A percentile compares a stretch with the other conserved stretches of the same genome.
These are phyloP conservation scores for Boletus eberwhitei DNA, from an alignment of 768 basidiomycete genomes.

Conservation along the genomic window DNA sequence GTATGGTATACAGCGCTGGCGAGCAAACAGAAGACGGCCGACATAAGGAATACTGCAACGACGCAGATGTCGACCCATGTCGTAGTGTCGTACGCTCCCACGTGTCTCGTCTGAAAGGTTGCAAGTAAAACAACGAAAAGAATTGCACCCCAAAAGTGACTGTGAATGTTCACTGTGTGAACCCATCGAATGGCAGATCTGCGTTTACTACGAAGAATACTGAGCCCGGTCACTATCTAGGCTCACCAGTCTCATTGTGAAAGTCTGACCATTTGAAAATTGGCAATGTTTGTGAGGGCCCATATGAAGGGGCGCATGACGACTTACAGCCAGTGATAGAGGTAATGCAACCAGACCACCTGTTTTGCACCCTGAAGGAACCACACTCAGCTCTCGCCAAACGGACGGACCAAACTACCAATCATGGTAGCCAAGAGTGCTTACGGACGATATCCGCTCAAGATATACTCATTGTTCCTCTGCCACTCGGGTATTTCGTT, in stretches of 20 bases:
- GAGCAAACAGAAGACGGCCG: constrained; percentile 70
- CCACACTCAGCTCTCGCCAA: neutral
- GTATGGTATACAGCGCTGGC: constrained; percentile 75
- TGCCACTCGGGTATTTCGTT: constrained; percentile 64
- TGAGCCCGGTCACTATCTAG: neutral
- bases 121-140: constrained; percentile 55
- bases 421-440: constrained; percentile 10
- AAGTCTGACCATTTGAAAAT: constrained; percentile 45
- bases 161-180: constrained; percentile 77
- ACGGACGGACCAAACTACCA: constrained; percentile 4
- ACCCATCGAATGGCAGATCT: constrained; percentile 8
- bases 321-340: constrained; percentile 69
- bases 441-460: constrained; percentile 68
- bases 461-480: constrained; percentile 70
- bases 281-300: constrained; percentile 16
- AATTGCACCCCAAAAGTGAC: constrained; percentile 68
- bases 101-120: constrained; percentile 50
- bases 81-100: constrained; percentile 48
- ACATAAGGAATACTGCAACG: constrained; percentile 61
- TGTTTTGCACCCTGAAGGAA: constrained; percentile 49
- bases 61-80: constrained; percentile 61
- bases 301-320: constrained; percentile 10
- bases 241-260: constrained; percentile 73
- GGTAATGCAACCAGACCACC: constrained; percentile 57
- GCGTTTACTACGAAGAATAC: neutral